A percentile compares a stretch with the other conserved stretches of the same genome.
phyloP scores from a whole-genome alignment of 176 grass and related monocot genomes.

The Alopecurus myosuroides region DNA sequence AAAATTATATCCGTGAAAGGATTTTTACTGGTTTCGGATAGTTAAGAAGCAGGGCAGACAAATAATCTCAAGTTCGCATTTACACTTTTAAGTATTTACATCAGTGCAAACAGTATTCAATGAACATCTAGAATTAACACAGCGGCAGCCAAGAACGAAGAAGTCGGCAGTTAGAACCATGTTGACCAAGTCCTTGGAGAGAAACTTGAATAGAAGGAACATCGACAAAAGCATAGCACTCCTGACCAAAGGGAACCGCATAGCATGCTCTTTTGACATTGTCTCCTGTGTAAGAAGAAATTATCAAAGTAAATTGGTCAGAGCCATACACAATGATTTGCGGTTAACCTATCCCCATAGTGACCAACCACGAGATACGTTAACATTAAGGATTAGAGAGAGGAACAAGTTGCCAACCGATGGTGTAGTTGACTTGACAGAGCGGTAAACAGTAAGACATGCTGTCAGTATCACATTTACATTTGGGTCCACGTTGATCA shows the following conservation, averaged over 20 bases:
- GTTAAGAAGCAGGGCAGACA: no score
- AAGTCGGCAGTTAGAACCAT: conserved; percentile 86
- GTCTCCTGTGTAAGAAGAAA: conserved; percentile 62
- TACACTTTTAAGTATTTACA: no score
- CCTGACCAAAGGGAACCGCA: conserved; percentile 85
- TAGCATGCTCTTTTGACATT: conserved; percentile 93
- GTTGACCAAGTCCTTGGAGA: conserved; percentile 92
- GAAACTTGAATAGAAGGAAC: conserved; percentile 87
- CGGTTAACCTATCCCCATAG: no score
- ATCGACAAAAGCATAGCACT: conserved; percentile 89
- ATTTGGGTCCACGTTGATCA: conserved; percentile 77
- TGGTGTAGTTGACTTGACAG: conserved; percentile 74
- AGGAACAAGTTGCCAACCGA: conserved; percentile 44
- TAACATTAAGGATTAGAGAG: no score
- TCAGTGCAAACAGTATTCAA: no score
- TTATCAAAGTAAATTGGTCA: no score
- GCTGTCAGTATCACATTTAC: conserved; percentile 88
- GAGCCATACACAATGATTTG: no score
- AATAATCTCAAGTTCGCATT: no score
- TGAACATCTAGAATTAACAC: conserved; percentile 70
- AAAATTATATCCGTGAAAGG: no score
- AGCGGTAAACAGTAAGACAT: conserved; percentile 84
- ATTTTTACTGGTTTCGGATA: no score
- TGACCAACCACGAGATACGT: no score
- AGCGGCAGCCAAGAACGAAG: conserved; percentile 76